Percentiles rank a stretch among this genome's conserved stretches.
These are phyloP conservation scores for Corchorus olitorius DNA, from an alignment of 345 rosid genomes.

Conservation along the genomic window DNA sequence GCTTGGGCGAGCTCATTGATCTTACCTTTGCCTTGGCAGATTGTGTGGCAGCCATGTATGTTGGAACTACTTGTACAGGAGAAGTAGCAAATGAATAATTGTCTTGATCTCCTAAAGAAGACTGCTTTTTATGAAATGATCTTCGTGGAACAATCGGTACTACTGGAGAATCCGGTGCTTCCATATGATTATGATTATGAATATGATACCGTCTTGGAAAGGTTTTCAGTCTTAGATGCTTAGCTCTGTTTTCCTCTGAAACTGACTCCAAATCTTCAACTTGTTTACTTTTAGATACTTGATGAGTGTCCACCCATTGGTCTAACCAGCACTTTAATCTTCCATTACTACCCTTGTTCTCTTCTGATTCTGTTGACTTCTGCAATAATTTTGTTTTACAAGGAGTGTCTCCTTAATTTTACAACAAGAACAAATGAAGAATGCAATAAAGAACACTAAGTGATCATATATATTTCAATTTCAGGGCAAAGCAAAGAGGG, in stretches of 20 bases:
- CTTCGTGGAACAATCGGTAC: constrained; percentile 39
- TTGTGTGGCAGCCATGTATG: constrained; percentile 93
- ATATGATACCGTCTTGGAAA: constrained; percentile 30
- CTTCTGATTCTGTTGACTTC: constrained; percentile 83
- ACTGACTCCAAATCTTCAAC: constrained; percentile 74
- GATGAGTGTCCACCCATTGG: constrained; percentile 83
- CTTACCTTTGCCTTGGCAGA: constrained; percentile 87
- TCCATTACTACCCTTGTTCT: constrained; percentile 52
- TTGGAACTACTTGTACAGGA: constrained; percentile 41
- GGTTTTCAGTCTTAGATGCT: constrained; percentile 46
- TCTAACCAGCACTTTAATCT: constrained; percentile 89
- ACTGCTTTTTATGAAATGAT: constrained; percentile 54
- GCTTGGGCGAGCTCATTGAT: constrained; percentile 71
- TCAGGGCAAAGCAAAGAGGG: neutral
- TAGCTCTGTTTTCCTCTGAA: constrained; percentile 39
- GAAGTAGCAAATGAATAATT: constrained; percentile 41
- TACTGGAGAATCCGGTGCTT: constrained; percentile 38
- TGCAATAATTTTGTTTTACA: constrained; percentile 25
- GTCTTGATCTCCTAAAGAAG: constrained; percentile 70
- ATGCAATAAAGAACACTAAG: constrained; percentile 1
- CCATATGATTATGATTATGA: constrained; percentile 12
- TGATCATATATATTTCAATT: neutral
- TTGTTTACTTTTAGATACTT: constrained; percentile 60
- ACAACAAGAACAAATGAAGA: neutral
- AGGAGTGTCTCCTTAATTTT: neutral